These are phyloP conservation scores for Ascochyta koolunga DNA, from an alignment of 2,329 filamentous ascomycete species.

Conservation along the genomic window DNA sequence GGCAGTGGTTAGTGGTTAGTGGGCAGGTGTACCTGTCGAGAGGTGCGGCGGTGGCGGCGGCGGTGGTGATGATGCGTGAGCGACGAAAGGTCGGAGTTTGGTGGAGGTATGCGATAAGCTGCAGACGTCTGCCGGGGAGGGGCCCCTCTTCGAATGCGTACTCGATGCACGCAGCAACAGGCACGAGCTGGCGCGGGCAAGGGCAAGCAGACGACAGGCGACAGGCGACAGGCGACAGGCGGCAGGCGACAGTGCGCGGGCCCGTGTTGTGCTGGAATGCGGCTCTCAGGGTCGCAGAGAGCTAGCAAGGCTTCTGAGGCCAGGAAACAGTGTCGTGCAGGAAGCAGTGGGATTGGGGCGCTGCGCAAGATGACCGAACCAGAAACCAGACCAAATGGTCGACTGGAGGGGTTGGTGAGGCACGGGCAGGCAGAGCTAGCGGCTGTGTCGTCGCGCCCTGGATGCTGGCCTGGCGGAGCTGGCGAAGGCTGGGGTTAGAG, in stretches of 20 bases:
- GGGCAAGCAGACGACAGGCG: no score
- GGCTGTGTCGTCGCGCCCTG: constrained; percentile 28
- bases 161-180: constrained; percentile 32
- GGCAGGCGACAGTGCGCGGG: constrained; percentile 16
- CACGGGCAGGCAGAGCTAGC: constrained; percentile 27
- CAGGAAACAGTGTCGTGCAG: constrained; percentile 32
- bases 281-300: constrained; percentile 32
- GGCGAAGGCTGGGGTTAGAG: constrained; percentile 36
- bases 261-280: constrained; percentile 25
- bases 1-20: no score
- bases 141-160: constrained; percentile 28
- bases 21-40: no score
- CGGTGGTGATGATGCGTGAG: constrained; percentile 27
- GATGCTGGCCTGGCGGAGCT: constrained; percentile 2
- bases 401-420: constrained; percentile 30
- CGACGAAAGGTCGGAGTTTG: constrained; percentile 41
- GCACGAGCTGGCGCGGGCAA: constrained; percentile 26
- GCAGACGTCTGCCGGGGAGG: constrained; percentile 28
- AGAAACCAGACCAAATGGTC: constrained; percentile 4
- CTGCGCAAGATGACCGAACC: constrained; percentile 9
- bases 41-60: constrained; percentile 23
- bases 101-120: constrained; percentile 31
- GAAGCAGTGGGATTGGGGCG: constrained; percentile 29
- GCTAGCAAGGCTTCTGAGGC: constrained; percentile 22
- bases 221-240: no score